Base-by-base conservation (phyloP, 208 protist genomes). In the Crithidia acanthocephali region DNA sequence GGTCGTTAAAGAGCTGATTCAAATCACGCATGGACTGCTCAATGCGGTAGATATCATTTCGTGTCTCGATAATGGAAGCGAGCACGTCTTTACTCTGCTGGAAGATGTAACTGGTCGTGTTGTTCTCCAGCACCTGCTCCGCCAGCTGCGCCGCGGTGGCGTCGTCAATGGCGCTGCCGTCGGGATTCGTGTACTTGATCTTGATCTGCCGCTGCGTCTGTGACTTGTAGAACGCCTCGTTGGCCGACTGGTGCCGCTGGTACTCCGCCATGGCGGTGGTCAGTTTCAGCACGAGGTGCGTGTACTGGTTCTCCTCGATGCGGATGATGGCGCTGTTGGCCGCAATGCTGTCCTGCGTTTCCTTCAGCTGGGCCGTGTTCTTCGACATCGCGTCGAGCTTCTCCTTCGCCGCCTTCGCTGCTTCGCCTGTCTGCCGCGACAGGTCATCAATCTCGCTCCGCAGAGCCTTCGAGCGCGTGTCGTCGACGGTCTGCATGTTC, bases 191-290 rank as follows among this genome's bases (percentile, higher is more conserved):
- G 83, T 87, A 96, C 62, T 92, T 93, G 60, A 93, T 95, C 61
- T 94, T 97, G 77, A 97, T 96, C 68, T 93, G 91, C n/a, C 93
- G 88, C 71, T 93, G 80, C 50, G 90, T 93, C 75, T 93, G 88
- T 22, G 79, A 64, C 73, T 83, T 84, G 76, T 95, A 95, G 30
- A 74, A 77, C 61, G 88, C 44, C 67, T 92, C 85, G 59, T 88
- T 90, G 20, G 55, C 47, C 7, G 68, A 57, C 59, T 95, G 87
- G 25, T 87, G 86, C 16, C 76, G 78, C 62, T 93, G 86, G 51
- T 93, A 92, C 42, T 60, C 77, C 20, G 69, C 72, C 85, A 97
- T 94, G 35, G 68, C 53, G 23, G 51, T 44, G 2, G 68, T 84
- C 37, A 96, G 77, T 58, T 74, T 72, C 27, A 65, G 27, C 25